Conservation (phyloP, 1,284 basidiomycete genomes). For the Trichosporon sp. region DNA sequence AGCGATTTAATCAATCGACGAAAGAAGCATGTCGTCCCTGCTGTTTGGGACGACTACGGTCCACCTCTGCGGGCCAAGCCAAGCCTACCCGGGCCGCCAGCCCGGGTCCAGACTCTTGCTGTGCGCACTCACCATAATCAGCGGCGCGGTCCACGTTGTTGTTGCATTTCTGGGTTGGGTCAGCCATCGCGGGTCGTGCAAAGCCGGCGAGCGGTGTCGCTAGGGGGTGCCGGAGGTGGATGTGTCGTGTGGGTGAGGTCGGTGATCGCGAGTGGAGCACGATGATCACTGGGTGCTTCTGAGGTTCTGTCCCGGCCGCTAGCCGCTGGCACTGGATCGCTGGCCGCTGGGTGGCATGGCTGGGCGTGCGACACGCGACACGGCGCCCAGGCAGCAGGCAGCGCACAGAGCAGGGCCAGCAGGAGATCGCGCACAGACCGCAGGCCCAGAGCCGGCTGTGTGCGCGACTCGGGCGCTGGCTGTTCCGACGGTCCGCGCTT, state of each 20-base stretch:
- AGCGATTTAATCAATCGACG: background rate
- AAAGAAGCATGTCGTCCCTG: background rate
- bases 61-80: background rate
- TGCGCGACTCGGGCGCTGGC: background rate
- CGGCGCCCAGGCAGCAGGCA: background rate
- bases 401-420: background rate
- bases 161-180: conserved; percentile 29
- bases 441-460: background rate
- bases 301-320: background rate
- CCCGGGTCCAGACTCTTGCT: background rate
- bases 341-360: background rate
- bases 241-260: background rate
- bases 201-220: background rate
- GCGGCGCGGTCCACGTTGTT: conserved; percentile 42
- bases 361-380: too few species aligned
- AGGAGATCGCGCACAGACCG: background rate
- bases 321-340: too few species aligned
- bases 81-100: background rate
- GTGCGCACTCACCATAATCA: conserved; percentile 48
- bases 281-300: background rate
- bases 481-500: background rate
- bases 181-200: background rate
- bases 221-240: background rate
- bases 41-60: background rate
- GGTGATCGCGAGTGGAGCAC: background rate